A percentile compares a stretch with the other conserved stretches of the same genome.
Conservation (phyloP, 768 basidiomycete genomes). For the Rhizopogon roseolus region DNA sequence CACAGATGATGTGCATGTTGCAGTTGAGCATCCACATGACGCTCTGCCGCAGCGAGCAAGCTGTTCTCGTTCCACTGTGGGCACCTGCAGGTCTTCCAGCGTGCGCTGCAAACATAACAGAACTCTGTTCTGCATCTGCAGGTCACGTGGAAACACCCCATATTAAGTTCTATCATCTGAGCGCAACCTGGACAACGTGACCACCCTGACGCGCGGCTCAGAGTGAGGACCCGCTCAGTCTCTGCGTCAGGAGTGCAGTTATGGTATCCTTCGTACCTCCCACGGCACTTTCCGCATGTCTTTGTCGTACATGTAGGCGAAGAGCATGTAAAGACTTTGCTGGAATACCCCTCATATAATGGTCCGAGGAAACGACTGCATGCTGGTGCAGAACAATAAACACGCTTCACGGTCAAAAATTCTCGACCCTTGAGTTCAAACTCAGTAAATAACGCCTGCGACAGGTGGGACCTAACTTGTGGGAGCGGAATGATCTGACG, state of each 20-base stretch:
- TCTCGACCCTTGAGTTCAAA: constrained; percentile 26
- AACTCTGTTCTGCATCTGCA: constrained; percentile 35
- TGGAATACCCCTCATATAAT: constrained; percentile 19
- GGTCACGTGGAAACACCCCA: constrained; percentile 37
- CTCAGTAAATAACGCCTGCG: constrained; percentile 10
- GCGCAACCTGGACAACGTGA: constrained; percentile 35
- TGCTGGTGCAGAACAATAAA: constrained; percentile 30
- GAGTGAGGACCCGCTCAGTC: constrained; percentile 19
- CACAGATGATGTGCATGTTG: constrained; percentile 17
- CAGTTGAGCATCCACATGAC: constrained; percentile 36
- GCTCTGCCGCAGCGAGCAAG: constrained; percentile 26
- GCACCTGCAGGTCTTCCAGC: constrained; percentile 64
- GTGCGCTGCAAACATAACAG: constrained; percentile 43
- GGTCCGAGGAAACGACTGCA: constrained; percentile 34
- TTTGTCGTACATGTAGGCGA: constrained; percentile 11
- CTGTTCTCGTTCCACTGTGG: constrained; percentile 59
- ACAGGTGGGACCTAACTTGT: constrained; percentile 20
- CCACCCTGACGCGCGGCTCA: constrained; percentile 27
- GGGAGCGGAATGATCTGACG: constrained; percentile 21
- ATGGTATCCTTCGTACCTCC: constrained; percentile 17
- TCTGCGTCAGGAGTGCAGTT: constrained; percentile 21
- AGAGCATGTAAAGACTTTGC: constrained; percentile 14
- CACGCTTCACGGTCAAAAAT: constrained; percentile 27
- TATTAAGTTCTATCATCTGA: constrained; percentile 31
- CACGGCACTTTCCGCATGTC: constrained; percentile 23